Evolutionary conservation across 176 grass and related monocot genomes (phyloP).

Genomic region (Aegilops sharonensis): DNA sequence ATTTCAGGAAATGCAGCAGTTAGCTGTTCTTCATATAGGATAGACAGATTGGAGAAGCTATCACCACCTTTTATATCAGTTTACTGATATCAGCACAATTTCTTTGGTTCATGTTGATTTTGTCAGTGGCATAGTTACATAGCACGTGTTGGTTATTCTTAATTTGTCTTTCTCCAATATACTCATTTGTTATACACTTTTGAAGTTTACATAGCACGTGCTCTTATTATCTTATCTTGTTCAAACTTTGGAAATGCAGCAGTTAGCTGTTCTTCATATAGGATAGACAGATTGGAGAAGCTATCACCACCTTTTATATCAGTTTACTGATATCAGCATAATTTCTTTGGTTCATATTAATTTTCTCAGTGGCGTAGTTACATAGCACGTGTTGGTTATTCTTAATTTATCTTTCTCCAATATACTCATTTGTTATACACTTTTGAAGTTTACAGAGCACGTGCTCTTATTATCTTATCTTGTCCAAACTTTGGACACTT

Average conservation of each 20-base stretch:
- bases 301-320: neutral
- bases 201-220: neutral
- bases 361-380: neutral
- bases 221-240: neutral
- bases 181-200: neutral
- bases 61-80: neutral
- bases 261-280: neutral
- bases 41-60: neutral
- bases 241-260: neutral
- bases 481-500: neutral
- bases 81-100: neutral
- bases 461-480: neutral
- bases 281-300: neutral
- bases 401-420: neutral
- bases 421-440: neutral
- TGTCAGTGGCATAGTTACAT: neutral
- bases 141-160: neutral
- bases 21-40: neutral
- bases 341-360: slow-evolving; percentile 17
- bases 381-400: neutral
- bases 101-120: slow-evolving; percentile 17
- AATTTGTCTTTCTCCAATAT: neutral
- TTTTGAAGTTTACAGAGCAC: neutral
- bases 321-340: neutral
- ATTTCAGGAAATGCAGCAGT: neutral